Evolutionary conservation across 2,329 filamentous ascomycete species (phyloP).

Genomic region (Myriosclerotinia duriaeana): DNA sequence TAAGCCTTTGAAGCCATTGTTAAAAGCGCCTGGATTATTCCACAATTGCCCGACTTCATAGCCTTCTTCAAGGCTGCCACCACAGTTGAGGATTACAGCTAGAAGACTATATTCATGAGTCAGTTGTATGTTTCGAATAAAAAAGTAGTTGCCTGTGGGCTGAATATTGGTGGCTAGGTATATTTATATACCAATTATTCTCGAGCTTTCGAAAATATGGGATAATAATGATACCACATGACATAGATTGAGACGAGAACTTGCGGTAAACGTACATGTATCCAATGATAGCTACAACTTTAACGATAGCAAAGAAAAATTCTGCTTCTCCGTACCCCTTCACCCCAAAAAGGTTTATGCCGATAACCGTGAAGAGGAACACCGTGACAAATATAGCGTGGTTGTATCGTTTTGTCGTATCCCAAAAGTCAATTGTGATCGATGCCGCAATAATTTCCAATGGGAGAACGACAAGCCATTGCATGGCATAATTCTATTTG

Average conservation of each 20-base stretch:
- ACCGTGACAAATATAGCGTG: slow-evolving; percentile 78
- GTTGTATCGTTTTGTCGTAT: slow-evolving; percentile 51
- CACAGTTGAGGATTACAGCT: slow-evolving; percentile 81
- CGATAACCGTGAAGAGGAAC: slow-evolving; percentile 73
- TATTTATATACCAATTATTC: neutral
- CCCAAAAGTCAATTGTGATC: slow-evolving; percentile 82
- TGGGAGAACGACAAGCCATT: slow-evolving; percentile 82
- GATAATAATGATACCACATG: neutral
- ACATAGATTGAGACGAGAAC: neutral
- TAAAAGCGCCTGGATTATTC: slow-evolving; percentile 77
- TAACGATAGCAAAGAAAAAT: slow-evolving; percentile 83
- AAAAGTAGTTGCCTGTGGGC: neutral
- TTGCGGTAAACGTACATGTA: slow-evolving; percentile 65
- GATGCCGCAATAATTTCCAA: slow-evolving; percentile 85
- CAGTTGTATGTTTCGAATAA: neutral
- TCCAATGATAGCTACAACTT: slow-evolving; percentile 80
- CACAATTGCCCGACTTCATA: slow-evolving; percentile 83
- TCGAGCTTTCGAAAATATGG: neutral
- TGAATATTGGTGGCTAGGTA: slow-evolving; percentile 24
- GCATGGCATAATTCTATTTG: slow-evolving; percentile 68
- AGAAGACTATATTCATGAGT: slow-evolving; percentile 58
- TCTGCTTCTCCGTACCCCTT: slow-evolving; percentile 88
- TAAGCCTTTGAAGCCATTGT: slow-evolving; percentile 81
- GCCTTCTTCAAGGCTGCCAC: slow-evolving; percentile 67
- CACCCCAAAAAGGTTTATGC: slow-evolving; percentile 85